Base-by-base conservation (phyloP, 176 grass and related monocot genomes). In the Pontederia crassipes region DNA sequence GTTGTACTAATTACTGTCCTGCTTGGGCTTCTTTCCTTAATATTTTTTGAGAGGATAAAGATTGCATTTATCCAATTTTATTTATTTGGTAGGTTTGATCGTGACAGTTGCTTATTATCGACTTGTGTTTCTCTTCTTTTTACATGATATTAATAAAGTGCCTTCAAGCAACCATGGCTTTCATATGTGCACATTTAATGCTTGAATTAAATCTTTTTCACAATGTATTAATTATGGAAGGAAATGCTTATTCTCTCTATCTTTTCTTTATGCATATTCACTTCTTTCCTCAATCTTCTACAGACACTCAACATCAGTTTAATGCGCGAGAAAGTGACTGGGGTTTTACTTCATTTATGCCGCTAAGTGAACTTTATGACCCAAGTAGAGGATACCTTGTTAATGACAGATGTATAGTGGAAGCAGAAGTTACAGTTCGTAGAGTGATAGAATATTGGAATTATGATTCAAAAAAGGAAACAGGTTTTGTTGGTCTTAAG, bases 341-440 rank as follows among this genome's bases (percentile, higher is more conserved):
- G 89, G 89, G 85, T 55, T 95, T 95, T 67, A 95, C 89, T 53
- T 95, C 89, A 52, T 95, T 95, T 80, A 95, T 89, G 89, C 79
- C 89, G 69, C 48, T 95, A 69, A 80, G 85, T 78, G 85, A 95
- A 51, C 55, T 95, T 45, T 95, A 89, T 78, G 89, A 89, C 70
- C 79, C 72, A 73, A 77, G 18, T 66, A 81, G 79, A 82, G 89
- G 89, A 58, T 89, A 83, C 72, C 82, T 95, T 58, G 64, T 95
- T 49, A 83, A 89, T 66, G 85, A 95, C 75, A 89, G 79, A 67
- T 26, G 82, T 86, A 70, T 95, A 52, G 82, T 95, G 27, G 89
- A 95, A 71, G 85, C 89, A 9, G 85, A 95, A 67, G 89, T 95
- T 77, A 70, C 76, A 26, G 82, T 83, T 63, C 81, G 85, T 58